Base-by-base conservation (phyloP, 176 grass and related monocot genomes). In the Dactylis glomerata region DNA sequence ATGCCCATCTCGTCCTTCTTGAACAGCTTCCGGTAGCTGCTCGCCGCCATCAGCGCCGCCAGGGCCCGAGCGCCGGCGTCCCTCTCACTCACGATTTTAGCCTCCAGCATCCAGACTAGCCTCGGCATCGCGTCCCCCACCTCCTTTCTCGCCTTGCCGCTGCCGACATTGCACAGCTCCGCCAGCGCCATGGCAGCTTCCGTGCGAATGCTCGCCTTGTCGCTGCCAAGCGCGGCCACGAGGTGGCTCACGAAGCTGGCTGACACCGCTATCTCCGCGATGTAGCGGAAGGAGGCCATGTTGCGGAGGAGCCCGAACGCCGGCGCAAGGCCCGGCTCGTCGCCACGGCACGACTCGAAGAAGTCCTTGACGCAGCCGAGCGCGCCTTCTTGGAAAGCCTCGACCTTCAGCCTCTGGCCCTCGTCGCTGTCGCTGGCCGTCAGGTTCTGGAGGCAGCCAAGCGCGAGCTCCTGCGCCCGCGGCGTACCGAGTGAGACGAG, bases 51-150 rank as follows among this genome's bases (percentile, higher is more conserved):
- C 2, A 98, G 79, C 40, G 78, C 88, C 12, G 89, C 84, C 77
- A 98, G 80, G 22, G 95, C 92, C 75, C 84, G 89, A 17, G 81
- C 82, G 0, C 89, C 92, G 1, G 91, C 91, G 64, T 88, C 91
- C 26, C 77, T 86, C 87, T 95, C 95, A 51, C 75, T 1, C 0
- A 24, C 75, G 1, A 41, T 1, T 40, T 95, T 98, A 1, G 82
- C 84, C 83, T 93, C 95, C 79, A 98, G 74, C 95, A 98, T 98
- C 78, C 72, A 82, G 30, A 92, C 57, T 33, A 98, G 86, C 37
- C 62, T 76, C 47, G 91, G 85, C 17, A 95, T 68, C 2, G 78
- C 82, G 11, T 84, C 90, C 1, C 82, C 85, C 4, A 85, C 38
- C 76, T 97, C 94, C 26, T 78, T 89, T 24, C 87, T 62, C 22